Evolutionary conservation across 257 asterid species (phyloP).

Genomic region (Petunia axillaris): DNA sequence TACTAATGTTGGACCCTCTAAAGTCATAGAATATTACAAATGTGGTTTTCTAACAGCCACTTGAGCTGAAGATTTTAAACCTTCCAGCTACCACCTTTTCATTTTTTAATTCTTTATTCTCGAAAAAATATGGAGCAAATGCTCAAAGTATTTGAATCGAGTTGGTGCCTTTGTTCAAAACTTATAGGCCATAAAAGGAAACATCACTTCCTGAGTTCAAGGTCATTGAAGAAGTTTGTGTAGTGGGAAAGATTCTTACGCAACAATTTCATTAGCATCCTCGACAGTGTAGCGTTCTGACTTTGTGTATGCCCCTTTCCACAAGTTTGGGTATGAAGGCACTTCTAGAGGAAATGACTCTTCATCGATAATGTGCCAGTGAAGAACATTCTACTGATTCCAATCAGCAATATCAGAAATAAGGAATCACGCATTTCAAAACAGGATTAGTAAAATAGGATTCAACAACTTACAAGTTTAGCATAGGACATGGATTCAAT

Average conservation of each 20-base stretch:
- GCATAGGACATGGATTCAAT: constrained; percentile 94
- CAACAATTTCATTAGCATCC: constrained; percentile 83
- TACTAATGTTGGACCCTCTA: constrained; percentile 7
- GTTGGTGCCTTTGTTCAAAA: not conserved
- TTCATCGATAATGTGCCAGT: constrained; percentile 97
- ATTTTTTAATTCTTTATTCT: constrained; percentile 9
- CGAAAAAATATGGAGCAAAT: not conserved
- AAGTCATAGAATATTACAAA: not conserved
- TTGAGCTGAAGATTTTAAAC: not conserved
- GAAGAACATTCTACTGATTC: constrained; percentile 88
- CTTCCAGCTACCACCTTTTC: not conserved
- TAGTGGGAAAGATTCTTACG: constrained; percentile 42
- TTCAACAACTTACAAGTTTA: constrained; percentile 76
- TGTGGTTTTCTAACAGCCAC: not conserved
- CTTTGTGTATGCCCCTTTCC: constrained; percentile 91
- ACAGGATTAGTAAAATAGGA: constrained; percentile 26
- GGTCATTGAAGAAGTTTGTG: not conserved
- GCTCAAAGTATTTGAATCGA: not conserved
- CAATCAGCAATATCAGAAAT: constrained; percentile 42
- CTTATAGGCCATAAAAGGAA: not conserved
- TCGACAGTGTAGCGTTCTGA: constrained; percentile 89
- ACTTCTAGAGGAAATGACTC: constrained; percentile 96
- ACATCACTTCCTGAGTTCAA: constrained; percentile 1
- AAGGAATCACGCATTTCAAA: constrained; percentile 7
- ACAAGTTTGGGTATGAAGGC: constrained; percentile 81